Base-by-base conservation (phyloP, 495 filamentous ascomycete species). In the Massariosphaeria phaeospora region DNA sequence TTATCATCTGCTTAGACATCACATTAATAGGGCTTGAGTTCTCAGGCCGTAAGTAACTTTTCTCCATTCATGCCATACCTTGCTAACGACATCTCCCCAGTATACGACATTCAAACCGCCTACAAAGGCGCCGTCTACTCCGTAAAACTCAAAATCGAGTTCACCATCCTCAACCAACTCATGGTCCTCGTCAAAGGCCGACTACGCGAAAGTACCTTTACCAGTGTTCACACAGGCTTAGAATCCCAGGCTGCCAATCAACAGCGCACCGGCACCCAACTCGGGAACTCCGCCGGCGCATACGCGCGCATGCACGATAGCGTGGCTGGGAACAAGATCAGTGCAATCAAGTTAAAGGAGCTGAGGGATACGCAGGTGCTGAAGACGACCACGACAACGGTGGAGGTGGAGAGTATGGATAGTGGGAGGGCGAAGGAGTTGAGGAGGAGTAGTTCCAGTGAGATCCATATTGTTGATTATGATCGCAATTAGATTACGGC, bases 71-170 rank as follows among this genome's bases (percentile, higher is more conserved):
- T 21, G 12, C 18, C 6, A 15, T 21, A n/a, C 8, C 15, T 17
- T 15, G 40, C 40, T 26, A n/a, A 43, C 30, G 23, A 12, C 26
- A 12, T 17, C 3, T 36, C 24, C n/a, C 6, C 17, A 38, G 40
- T 45, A 17, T 54, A 48, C 33, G 45, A 35, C 26, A 46, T 59
- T 13, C 42, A 59, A 47, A 47, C 36, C 15, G 44, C 43, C 13
- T 59, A 40, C 36, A 59, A 59, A 36, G 36, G 48, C 8, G 36
- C 42, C 35, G 48, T 63, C 30, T 63, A 63, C 50, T 41, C 49
- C 17, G 45, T 63, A 17, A 63, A 63, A 31, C 60, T 63, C 6
- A 53, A 54, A 24, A 44, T 63, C 26, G 60, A 63, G 39, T 63
- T 63, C 50, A 26, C 45, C 8, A 51, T 63, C 25, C 50, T 63